phyloP scores from a whole-genome alignment of 2,329 filamentous ascomycete genomes.

The Alternaria ventricosa region DNA sequence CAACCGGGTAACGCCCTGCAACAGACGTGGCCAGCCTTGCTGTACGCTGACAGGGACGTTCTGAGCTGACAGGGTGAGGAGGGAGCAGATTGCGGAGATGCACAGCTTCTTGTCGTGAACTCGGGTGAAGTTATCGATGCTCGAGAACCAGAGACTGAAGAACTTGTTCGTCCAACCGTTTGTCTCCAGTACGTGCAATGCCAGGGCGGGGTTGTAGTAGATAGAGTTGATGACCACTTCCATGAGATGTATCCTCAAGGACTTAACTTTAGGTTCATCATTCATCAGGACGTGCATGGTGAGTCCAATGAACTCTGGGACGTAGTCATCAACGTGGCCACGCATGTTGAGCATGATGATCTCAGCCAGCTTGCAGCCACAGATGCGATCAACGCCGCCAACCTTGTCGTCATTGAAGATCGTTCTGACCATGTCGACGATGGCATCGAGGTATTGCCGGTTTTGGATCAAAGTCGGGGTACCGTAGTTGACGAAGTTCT shows the following conservation, averaged over 20 bases:
- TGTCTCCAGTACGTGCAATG: conserved; percentile 84
- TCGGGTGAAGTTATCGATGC: conserved; percentile 88
- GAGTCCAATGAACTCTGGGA: conserved; percentile 86
- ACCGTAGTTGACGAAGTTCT: conserved; percentile 97
- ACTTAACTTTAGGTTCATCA: conserved; percentile 84
- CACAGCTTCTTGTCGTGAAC: conserved; percentile 99
- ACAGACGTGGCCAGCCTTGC: conserved; percentile 89
- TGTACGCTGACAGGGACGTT: conserved; percentile 92
- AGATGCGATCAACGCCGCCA: conserved; percentile 91
- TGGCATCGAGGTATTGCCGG: conserved; percentile 82
- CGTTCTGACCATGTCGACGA: conserved; percentile 92
- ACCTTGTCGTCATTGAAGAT: conserved; percentile 95
- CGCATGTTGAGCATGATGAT: conserved; percentile 95
- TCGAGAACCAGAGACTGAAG: conserved; percentile 97
- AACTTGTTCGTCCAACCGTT: conserved; percentile 98
- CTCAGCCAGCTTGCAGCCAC: conserved; percentile 96
- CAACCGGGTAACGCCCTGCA: conserved; percentile 85
- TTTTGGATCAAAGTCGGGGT: conserved; percentile 80
- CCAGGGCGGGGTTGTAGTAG: conserved; percentile 91
- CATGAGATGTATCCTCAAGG: conserved; percentile 94
- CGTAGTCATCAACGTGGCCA: conserved; percentile 84
- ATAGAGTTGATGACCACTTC: conserved; percentile 99
- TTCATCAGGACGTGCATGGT: conserved; percentile 82
- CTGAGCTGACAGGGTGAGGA: conserved; percentile 78
- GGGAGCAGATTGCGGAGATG: conserved; percentile 87